phyloP scores from a whole-genome alignment of 176 grass and related monocot genomes.

The Tillandsia leiboldiana region DNA sequence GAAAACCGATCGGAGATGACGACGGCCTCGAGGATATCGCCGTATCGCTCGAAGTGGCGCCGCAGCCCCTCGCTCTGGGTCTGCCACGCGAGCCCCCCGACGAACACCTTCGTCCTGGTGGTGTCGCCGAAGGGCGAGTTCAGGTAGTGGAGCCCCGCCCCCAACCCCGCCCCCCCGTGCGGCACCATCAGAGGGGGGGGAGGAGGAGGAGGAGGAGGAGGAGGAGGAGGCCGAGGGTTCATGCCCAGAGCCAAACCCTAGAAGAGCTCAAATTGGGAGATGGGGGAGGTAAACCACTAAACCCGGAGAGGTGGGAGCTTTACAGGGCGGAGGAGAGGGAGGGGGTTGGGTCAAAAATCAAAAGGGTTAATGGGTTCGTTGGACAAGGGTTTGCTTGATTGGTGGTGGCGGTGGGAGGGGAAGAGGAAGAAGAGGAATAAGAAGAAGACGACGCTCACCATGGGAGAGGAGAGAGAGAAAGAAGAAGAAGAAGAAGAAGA shows the following conservation, averaged over 20 bases:
- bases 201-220: too few relatives aligned
- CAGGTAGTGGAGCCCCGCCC: conserved; percentile 45
- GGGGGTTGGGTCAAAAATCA: background rate
- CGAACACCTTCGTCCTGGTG: conserved; percentile 63
- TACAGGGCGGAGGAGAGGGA: background rate
- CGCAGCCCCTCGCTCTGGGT: conserved; percentile 54
- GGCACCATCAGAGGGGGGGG: conserved; percentile 27
- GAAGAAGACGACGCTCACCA: background rate
- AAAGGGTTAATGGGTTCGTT: background rate
- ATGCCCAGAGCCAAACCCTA: too few relatives aligned
- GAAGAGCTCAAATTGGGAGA: too few relatives aligned
- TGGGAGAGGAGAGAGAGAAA: conserved; percentile 6
- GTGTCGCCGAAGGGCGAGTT: conserved; percentile 61
- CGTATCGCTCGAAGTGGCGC: conserved; percentile 42
- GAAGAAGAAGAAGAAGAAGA: background rate
- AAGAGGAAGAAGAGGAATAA: background rate
- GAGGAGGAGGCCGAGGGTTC: background rate
- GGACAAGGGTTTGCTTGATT: background rate
- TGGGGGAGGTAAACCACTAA: too few relatives aligned
- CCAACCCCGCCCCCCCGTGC: conserved; percentile 29
- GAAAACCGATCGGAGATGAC: conserved; percentile 61
- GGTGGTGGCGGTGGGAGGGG: background rate
- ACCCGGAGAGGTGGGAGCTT: background rate
- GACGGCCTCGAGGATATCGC: conserved; percentile 62
- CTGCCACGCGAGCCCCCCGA: conserved; percentile 58